Conservation (phyloP, 192 early-diverging fungal genomes). For the Podila epicladia region DNA sequence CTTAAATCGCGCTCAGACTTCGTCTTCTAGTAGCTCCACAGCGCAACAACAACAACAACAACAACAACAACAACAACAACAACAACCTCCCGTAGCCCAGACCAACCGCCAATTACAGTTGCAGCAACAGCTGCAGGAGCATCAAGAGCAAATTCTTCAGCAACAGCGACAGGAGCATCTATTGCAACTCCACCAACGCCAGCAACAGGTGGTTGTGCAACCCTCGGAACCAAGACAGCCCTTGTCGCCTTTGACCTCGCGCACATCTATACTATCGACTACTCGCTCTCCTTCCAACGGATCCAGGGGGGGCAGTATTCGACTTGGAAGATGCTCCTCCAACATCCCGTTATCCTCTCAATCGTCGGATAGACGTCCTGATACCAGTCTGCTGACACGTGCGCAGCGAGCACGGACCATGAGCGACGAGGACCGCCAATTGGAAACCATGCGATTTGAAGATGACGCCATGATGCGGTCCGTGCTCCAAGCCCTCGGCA, state of each 20-base stretch:
- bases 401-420: neutral
- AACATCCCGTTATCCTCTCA: neutral
- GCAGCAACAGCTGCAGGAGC: conserved; percentile 11
- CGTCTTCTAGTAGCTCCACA: neutral
- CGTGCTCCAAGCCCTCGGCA: conserved; percentile 15
- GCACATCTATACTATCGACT: neutral
- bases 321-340: neutral
- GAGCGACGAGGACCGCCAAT: conserved; percentile 10
- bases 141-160: conserved; percentile 4
- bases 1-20: conserved; percentile 5
- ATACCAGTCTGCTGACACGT: neutral
- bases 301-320: too few species aligned
- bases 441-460: neutral
- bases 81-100: neutral
- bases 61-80: conserved; percentile 7
- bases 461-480: conserved; percentile 12
- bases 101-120: neutral
- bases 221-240: neutral
- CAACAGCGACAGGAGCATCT: neutral
- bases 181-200: conserved; percentile 9
- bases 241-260: neutral
- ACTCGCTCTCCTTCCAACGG: neutral
- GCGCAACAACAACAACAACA: neutral
- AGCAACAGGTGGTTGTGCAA: conserved; percentile 18
- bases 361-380: too few species aligned